A percentile compares a stretch with the other conserved stretches of the same genome.
Conservation (phyloP, 2,329 filamentous ascomycete species). For the Scedosporium apiospermum region DNA sequence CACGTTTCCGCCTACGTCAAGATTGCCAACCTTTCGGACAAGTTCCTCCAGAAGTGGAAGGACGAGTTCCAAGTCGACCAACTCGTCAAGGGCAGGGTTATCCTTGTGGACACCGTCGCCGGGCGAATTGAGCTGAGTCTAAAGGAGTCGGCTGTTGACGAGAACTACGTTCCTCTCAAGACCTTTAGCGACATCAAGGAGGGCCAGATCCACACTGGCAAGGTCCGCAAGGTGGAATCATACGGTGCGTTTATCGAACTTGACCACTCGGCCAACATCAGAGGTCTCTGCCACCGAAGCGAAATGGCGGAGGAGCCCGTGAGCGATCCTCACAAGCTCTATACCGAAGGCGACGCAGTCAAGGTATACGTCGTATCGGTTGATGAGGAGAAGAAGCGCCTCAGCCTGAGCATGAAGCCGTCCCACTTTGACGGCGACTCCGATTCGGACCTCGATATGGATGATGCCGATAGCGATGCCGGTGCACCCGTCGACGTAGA, state of each 20-base stretch:
- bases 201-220: constrained; percentile 79
- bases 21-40: constrained; percentile 81
- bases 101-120: constrained; percentile 56
- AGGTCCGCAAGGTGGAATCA: constrained; percentile 85
- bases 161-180: constrained; percentile 64
- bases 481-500: constrained; percentile 36
- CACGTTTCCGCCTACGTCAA: constrained; percentile 74
- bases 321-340: constrained; percentile 79
- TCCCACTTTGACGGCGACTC: constrained; percentile 68
- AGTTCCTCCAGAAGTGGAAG: constrained; percentile 94
- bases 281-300: constrained; percentile 83
- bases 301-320: constrained; percentile 82
- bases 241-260: constrained; percentile 92
- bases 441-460: constrained; percentile 32
- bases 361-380: constrained; percentile 83
- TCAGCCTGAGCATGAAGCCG: constrained; percentile 87
- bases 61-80: constrained; percentile 79
- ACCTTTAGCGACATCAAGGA: constrained; percentile 67
- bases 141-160: constrained; percentile 75
- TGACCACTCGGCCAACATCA: constrained; percentile 79
- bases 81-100: constrained; percentile 79
- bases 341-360: constrained; percentile 82
- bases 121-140: constrained; percentile 77
- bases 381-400: constrained; percentile 62
- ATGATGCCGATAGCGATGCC: constrained; percentile 37